Percentiles rank a stretch among this genome's conserved stretches.
Evolutionary conservation across 164 flowering plant species (phyloP).

Genomic region (Piper betle): DNA sequence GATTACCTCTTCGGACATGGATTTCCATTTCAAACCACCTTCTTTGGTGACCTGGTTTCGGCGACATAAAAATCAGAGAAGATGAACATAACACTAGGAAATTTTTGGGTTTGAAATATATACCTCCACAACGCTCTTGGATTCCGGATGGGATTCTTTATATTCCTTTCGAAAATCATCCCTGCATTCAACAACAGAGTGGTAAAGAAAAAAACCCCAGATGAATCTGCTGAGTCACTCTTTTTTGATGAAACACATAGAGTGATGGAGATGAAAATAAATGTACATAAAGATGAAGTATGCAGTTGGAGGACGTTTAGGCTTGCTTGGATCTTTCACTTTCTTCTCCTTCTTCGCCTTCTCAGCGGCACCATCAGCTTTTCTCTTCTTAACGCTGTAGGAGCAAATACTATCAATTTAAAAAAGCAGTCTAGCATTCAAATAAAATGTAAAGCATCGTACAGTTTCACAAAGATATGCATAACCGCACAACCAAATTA

Average conservation of each 20-base stretch:
- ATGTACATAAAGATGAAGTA: constrained; percentile 77
- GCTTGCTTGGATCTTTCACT: constrained; percentile 46
- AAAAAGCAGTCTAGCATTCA: neutral
- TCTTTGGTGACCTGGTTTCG: constrained; percentile 54
- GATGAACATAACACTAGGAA: neutral
- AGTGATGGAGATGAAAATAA: neutral
- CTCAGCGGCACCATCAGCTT: constrained; percentile 21
- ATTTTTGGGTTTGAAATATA: neutral
- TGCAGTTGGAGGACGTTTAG: constrained; percentile 82
- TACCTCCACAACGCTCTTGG: constrained; percentile 48
- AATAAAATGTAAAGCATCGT: no score
- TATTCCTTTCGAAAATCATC: constrained; percentile 61
- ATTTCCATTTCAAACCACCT: constrained; percentile 78
- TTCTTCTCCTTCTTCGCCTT: constrained; percentile 43
- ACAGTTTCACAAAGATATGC: neutral
- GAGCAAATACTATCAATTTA: neutral
- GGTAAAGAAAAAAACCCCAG: no score
- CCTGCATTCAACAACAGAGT: constrained; percentile 24
- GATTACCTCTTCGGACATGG: constrained; percentile 63
- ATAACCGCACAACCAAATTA: neutral
- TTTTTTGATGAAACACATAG: neutral
- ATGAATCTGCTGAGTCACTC: no score
- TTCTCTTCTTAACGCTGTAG: constrained; percentile 26
- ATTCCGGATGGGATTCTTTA: constrained; percentile 58
- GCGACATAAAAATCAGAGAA: neutral